Base-by-base conservation (phyloP, 2,329 filamentous ascomycete species). In the Botrytis elliptica region DNA sequence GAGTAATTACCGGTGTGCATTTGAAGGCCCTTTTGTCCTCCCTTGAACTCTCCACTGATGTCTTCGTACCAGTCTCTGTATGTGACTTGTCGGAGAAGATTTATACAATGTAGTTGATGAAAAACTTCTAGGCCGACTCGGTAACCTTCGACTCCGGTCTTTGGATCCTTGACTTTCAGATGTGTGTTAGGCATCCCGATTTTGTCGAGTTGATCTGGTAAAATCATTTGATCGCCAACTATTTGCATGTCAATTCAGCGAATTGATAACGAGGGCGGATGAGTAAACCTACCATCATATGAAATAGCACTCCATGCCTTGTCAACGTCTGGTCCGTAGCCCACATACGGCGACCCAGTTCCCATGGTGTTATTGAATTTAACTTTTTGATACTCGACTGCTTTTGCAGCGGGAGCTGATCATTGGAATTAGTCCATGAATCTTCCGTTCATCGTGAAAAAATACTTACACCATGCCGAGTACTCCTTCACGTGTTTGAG, bases 171-270 rank as follows among this genome's bases (percentile, higher is more conserved):
- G 75, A 89, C 85, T 77, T 85, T 86, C n/a, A 90, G 82, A 22
- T 70, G 68, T 5, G 85, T 81, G 55, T 82, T 80, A 3, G 86
- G 85, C 75, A 88, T 86, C 7, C 85, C 85, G 0, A 91, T 84
- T 36, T 84, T 85, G 59, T 84, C 81, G 42, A 89, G 85, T 77
- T 90, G 88, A 9, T 84, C 82, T 36, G 84, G 82, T 0, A 85
- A 85, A 70, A 91, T 87, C 85, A 89, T 88, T 77, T 88, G 87
- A 78, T 90, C 88, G 55, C 88, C 88, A 40, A 90, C 88, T 88
- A 71, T 72, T 38, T 38, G 25, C 4, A 64, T 36, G 74, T 49
- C 3, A 10, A 3, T 49, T 22, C 1, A 49, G 44, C 22, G 8
- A 22, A 49, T 49, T 49, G 20, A 4, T 10, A 22, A 22, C 9